A percentile compares a stretch with the other conserved stretches of the same genome.
These are phyloP conservation scores for button mushroom (Agaricus bisporus) DNA, from an alignment of 768 basidiomycete species.

Conservation along the genomic window DNA sequence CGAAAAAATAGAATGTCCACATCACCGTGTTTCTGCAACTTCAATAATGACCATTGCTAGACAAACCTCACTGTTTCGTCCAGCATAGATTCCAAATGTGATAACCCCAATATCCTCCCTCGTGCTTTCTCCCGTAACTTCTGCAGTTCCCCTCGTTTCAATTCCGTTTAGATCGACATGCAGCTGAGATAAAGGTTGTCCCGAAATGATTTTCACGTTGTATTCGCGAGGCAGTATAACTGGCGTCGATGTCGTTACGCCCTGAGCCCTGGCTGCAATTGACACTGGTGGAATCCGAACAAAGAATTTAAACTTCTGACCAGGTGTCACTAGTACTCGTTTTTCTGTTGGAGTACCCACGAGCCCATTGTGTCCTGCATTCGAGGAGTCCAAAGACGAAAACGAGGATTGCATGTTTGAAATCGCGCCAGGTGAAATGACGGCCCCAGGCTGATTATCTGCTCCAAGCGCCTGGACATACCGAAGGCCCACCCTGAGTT, in stretches of 20 bases:
- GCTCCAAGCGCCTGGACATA: slow-evolving; percentile 67
- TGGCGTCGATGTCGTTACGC: neutral
- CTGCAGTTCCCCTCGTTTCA: slow-evolving; percentile 42
- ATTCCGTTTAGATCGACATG: slow-evolving; percentile 41
- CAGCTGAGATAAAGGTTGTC: slow-evolving; percentile 45
- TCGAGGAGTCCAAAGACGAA: slow-evolving; percentile 59
- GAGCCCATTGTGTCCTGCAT: slow-evolving; percentile 28
- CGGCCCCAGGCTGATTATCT: slow-evolving; percentile 22
- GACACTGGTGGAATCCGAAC: slow-evolving; percentile 34
- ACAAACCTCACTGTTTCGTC: slow-evolving; percentile 39
- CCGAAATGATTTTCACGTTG: slow-evolving; percentile 44
- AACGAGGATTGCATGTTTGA: slow-evolving; percentile 48
- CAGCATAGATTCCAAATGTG: slow-evolving; percentile 49
- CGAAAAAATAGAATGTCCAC: neutral
- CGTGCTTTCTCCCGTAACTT: slow-evolving; percentile 49
- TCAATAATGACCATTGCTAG: slow-evolving; percentile 52
- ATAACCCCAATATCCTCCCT: slow-evolving; percentile 47
- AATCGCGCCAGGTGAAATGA: slow-evolving; percentile 27
- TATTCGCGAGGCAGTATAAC: slow-evolving; percentile 18
- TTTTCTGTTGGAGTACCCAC: slow-evolving; percentile 25
- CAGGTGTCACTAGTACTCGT: slow-evolving; percentile 43
- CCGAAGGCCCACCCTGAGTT: slow-evolving; percentile 61
- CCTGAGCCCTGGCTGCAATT: slow-evolving; percentile 9
- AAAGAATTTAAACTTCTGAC: slow-evolving; percentile 55
- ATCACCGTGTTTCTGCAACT: slow-evolving; percentile 32